These are phyloP conservation scores for Skeletonema costatum DNA, from an alignment of 108 stramenopile species.

Conservation along the genomic window DNA sequence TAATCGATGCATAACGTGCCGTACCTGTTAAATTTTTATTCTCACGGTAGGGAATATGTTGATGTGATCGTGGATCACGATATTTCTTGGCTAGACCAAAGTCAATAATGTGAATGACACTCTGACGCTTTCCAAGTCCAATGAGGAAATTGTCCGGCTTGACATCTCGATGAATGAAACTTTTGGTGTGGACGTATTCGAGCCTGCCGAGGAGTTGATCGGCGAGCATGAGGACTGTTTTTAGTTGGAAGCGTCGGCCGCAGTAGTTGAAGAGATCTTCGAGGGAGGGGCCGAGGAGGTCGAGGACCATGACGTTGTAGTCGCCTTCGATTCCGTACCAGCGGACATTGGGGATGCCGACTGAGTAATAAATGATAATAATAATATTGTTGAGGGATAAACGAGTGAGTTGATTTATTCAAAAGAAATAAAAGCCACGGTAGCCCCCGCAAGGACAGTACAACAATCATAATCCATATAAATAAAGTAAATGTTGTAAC, in stretches of 20 bases:
- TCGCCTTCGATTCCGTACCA: slow-evolving; percentile 99
- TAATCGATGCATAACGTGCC: slow-evolving; percentile 98
- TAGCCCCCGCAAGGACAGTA: neutral
- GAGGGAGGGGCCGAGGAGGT: slow-evolving; percentile 97
- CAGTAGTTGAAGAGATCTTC: slow-evolving; percentile 99
- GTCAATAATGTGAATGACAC: slow-evolving; percentile 99
- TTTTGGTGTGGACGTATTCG: slow-evolving; percentile 99
- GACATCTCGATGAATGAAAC: slow-evolving; percentile 99
- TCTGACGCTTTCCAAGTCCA: slow-evolving; percentile 96
- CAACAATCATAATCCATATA: slow-evolving; percentile 1
- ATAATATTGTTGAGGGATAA: neutral
- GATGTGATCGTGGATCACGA: slow-evolving; percentile 98
- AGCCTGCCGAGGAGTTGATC: slow-evolving; percentile 97
- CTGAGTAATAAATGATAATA: slow-evolving; percentile 30
- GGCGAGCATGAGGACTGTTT: slow-evolving; percentile 97
- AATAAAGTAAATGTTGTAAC: slow-evolving; percentile 23
- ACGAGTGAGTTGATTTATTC: neutral
- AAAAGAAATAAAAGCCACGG: neutral
- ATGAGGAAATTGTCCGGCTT: slow-evolving; percentile 99
- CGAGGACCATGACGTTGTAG: slow-evolving; percentile 99
- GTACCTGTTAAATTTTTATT: slow-evolving; percentile 99
- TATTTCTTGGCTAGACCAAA: slow-evolving; percentile 99
- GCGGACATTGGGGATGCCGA: slow-evolving; percentile 98
- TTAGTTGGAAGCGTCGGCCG: slow-evolving; percentile 96
- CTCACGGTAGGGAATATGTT: slow-evolving; percentile 99